Evolutionary conservation across 768 basidiomycete genomes (phyloP).

Genomic region (Boletus reticulatus): DNA sequence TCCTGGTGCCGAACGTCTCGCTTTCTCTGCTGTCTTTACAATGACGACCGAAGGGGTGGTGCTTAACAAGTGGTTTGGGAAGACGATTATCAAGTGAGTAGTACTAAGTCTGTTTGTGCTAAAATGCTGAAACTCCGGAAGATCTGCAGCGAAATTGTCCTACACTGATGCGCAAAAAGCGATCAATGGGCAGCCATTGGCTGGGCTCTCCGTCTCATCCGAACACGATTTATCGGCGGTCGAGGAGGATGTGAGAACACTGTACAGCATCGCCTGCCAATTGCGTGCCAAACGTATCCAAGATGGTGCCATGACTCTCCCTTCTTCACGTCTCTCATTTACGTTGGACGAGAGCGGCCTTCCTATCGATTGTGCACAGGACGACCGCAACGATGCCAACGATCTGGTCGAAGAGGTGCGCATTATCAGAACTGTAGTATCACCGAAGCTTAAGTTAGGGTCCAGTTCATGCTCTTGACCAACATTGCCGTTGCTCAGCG

Average conservation of each 20-base stretch:
- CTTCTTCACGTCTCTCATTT: slow-evolving; percentile 73
- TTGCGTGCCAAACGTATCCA: slow-evolving; percentile 73
- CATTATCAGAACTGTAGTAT: background rate
- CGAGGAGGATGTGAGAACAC: slow-evolving; percentile 69
- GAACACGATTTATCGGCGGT: slow-evolving; percentile 62
- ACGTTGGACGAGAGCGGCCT: slow-evolving; percentile 73
- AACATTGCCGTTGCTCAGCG: slow-evolving; percentile 91
- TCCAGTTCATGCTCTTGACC: slow-evolving; percentile 89
- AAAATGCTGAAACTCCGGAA: slow-evolving; percentile 30
- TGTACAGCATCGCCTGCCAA: slow-evolving; percentile 70
- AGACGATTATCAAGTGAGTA: slow-evolving; percentile 83
- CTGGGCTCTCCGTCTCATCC: slow-evolving; percentile 47
- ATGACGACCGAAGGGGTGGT: slow-evolving; percentile 80
- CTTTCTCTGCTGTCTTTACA: slow-evolving; percentile 89
- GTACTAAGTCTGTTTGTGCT: background rate
- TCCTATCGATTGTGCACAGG: slow-evolving; percentile 75
- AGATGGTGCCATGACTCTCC: slow-evolving; percentile 72
- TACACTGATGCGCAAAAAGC: slow-evolving; percentile 81
- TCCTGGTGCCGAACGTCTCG: slow-evolving; percentile 84
- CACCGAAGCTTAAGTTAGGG: slow-evolving; percentile 1
- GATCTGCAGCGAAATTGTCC: slow-evolving; percentile 83
- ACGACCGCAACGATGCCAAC: slow-evolving; percentile 69
- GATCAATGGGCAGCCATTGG: slow-evolving; percentile 69
- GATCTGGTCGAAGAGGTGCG: slow-evolving; percentile 85
- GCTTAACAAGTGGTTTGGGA: slow-evolving; percentile 88